Percentiles rank a stretch among this genome's conserved stretches.
Evolutionary conservation across 176 grass and related monocot species (phyloP).

Genomic region (Juncus effusus): DNA sequence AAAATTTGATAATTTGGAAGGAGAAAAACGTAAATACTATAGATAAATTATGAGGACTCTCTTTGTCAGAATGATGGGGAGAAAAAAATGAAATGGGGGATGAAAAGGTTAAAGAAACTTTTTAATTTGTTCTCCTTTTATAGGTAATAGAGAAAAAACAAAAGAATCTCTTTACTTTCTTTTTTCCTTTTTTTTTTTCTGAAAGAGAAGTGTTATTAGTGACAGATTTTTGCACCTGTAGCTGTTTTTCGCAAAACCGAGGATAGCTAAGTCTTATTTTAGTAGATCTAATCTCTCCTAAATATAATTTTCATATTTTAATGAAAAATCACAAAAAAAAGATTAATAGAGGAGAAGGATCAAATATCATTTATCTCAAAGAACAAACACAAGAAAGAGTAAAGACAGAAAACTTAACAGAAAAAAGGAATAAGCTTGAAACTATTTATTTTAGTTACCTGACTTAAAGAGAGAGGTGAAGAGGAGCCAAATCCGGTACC

Average conservation of each 20-base stretch:
- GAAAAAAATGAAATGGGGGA: background rate
- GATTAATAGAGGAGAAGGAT: conserved; percentile 2
- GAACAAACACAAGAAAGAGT: background rate
- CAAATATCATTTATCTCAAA: no score
- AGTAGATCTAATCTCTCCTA: no score
- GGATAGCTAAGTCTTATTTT: background rate
- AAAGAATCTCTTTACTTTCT: conserved; percentile 1
- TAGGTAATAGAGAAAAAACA: background rate
- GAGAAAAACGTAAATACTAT: no score
- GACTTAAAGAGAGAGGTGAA: conserved; percentile 73
- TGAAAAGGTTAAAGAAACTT: background rate
- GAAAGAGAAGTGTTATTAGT: conserved; percentile 21
- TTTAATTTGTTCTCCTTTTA: background rate
- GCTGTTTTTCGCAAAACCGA: background rate
- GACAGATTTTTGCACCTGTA: no score
- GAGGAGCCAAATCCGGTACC: conserved; percentile 62
- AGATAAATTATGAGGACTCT: background rate
- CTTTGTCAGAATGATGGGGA: no score
- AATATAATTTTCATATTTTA: no score
- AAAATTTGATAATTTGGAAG: no score
- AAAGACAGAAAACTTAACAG: conserved; percentile 4
- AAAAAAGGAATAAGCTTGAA: conserved; percentile 10
- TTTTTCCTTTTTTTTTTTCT: background rate
- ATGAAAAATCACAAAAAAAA: background rate
- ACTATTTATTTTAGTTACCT: conserved; percentile 40